phyloP scores from a whole-genome alignment of 2,329 filamentous ascomycete species.

The Verruconis gallopava region DNA sequence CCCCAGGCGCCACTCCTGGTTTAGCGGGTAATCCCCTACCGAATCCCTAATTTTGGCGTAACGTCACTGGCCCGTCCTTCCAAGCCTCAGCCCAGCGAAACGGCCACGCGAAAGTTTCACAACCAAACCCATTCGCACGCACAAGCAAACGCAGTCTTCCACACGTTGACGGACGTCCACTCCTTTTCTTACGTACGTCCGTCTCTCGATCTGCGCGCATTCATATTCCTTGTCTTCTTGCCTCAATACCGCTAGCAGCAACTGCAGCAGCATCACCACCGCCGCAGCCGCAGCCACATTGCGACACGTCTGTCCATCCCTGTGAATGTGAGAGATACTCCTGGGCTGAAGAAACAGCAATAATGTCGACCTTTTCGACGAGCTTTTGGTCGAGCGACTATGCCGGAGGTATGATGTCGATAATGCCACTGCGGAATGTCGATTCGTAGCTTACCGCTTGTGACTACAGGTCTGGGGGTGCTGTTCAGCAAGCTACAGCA shows the following conservation, averaged over 20 bases:
- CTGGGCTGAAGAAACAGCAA: too few relatives aligned
- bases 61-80: too few relatives aligned
- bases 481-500: constrained; percentile 95
- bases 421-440: constrained; percentile 8
- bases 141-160: too few relatives aligned
- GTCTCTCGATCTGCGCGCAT: background rate
- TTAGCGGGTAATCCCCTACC: too few relatives aligned
- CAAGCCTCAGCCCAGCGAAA: too few relatives aligned
- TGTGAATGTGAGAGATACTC: too few relatives aligned
- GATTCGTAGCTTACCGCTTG: constrained; percentile 6
- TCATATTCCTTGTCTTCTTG: background rate
- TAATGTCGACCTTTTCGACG: constrained; percentile 80
- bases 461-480: constrained; percentile 57
- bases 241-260: background rate
- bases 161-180: background rate
- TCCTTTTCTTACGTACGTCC: background rate
- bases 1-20: too few relatives aligned
- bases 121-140: too few relatives aligned
- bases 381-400: constrained; percentile 99
- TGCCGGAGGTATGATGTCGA: constrained; percentile 59
- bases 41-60: too few relatives aligned
- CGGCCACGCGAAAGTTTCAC: too few relatives aligned
- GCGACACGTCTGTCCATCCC: too few relatives aligned
- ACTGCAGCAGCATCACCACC: background rate
- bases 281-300: too few relatives aligned